Evolutionary conservation across 1,139 yeast species (phyloP), one percentile per base, ranked within the genome.

Genomic region (Candida freyschussii): DNA sequence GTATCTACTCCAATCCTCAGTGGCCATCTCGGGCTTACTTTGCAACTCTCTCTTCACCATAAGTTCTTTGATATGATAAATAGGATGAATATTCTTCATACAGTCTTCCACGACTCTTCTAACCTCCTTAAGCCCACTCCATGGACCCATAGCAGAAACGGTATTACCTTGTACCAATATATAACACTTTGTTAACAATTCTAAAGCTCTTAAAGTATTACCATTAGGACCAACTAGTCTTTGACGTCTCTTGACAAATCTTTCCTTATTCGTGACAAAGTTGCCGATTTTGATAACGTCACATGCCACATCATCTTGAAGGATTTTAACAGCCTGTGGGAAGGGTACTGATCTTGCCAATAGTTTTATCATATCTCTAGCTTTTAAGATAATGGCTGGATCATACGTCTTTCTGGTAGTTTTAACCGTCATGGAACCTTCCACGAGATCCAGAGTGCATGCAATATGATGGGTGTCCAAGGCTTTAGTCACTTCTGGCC

Each of bases 41-140:
- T 95, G 85, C 45, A 91, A 68, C 62, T 91, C 98, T 59, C 93
- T 83, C 62, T 89, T 91, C 56, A 91, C 89, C 99, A 91, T 93
- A 45, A 91, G 70, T 60, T 93, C 98, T 60, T 93, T 91, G 55
- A 91, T 89, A 57, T 93, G 91, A 62, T 91, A 91, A 44, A 91
- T 91, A 9, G 99, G 99, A 59, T 91, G 99, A 13, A 91, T 71
- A 53, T 91, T 91, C 55, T 72, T 76, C 99, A 91, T 91, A 61
- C 98, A 91, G 56, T 91, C 98, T 57, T 91, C 98, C 23, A 91
- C 95, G 21, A 91, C 89, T 55, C 97, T 74, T 59, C 98, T 77
- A 8, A 86, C 78, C 45, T 84, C 95, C 57, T 93, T 91, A 45
- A 91, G 67, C 4, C 98, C 98, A 56, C 83, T 85, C 63, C 67